These are phyloP conservation scores for Periglandula ipomoeae DNA, from an alignment of 2,329 filamentous ascomycete species.

Conservation along the genomic window DNA sequence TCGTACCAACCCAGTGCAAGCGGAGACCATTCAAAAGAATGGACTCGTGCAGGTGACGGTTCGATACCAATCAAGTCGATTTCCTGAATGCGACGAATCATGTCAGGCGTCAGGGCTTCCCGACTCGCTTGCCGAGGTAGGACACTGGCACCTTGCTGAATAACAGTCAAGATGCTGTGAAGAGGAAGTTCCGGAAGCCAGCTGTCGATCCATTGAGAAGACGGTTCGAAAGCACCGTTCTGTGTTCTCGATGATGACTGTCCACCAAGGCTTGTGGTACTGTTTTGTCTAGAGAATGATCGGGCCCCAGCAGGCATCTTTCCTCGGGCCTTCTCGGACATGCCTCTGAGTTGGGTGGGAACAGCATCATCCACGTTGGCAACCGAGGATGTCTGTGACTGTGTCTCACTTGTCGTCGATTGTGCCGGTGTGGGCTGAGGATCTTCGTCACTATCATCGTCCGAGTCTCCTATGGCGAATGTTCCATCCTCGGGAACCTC, in stretches of 20 bases:
- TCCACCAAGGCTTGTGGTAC: conserved; percentile 68
- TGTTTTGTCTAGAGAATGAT: conserved; percentile 86
- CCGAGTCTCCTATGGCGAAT: conserved; percentile 86
- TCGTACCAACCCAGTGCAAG: conserved; percentile 93
- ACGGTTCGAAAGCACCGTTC: conserved; percentile 61
- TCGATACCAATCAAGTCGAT: conserved; percentile 65
- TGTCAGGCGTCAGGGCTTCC: conserved; percentile 34
- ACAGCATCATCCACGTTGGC: conserved; percentile 66
- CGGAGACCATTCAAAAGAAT: conserved; percentile 91
- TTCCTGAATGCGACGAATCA: conserved; percentile 46
- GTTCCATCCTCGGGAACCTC: conserved; percentile 54
- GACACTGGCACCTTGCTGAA: conserved; percentile 53
- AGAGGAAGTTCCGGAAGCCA: conserved; percentile 90
- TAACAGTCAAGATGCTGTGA: conserved; percentile 73
- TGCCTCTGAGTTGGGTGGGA: conserved; percentile 73
- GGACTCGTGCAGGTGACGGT: conserved; percentile 63
- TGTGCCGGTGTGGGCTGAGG: conserved; percentile 48
- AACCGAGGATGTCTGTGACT: conserved; percentile 59
- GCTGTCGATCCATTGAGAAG: conserved; percentile 77
- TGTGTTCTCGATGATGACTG: conserved; percentile 49
- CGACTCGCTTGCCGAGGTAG: conserved; percentile 41
- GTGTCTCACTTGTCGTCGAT: conserved; percentile 54
- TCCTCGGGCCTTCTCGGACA: conserved; percentile 94
- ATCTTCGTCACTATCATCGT: conserved; percentile 50
- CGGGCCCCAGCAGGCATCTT: conserved; percentile 82